Evolutionary conservation across 176 grass and related monocot genomes (phyloP), one percentile per base, ranked within the genome.

Genomic region (Ampelocalamus luodianensis): DNA sequence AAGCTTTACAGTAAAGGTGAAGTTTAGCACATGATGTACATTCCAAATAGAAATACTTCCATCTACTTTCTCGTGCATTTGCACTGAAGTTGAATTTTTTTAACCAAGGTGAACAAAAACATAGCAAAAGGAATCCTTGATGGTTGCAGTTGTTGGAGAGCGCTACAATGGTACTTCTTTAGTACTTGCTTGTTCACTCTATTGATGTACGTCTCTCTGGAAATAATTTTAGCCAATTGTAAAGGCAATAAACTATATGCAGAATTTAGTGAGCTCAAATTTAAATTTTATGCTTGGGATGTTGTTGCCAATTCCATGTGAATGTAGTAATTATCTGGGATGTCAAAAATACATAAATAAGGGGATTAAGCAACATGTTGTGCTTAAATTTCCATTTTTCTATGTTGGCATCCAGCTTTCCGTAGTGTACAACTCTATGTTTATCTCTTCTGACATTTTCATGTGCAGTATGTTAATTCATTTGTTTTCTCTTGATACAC

Each of bases 81-180:
- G 46, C 22, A 38, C 78, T 39, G 63, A 69, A 51, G 22, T 69
- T 68, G 7, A 26, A 40, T 51, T 50, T 29, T 29, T 55, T 29
- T 77, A 10, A 23, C 72, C 55, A 63, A 71, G 44, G 6, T 79
- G 45, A 78, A 65, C n/a, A 42, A 36, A 50, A 46, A 71, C 64
- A 71, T 23, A 10, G 54, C 59, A 4, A 77, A 83, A 78, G 6
- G 54, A 85, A 63, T 46, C 13, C 8, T 73, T 89, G 61, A 42
- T 74, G 29, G 62, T 59, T 43, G 42, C 42, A 80, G 32, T 64
- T 68, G 17, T 60, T 66, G 48, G 24, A 16, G 10, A 74, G 13
- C 5, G 4, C 24, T 61, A 71, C 2, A 78, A 64, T 72, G 4
- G 14, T 58, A 43, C 66, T 71, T 54, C 39, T 72, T 38, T 62